Conservation (phyloP, 495 filamentous ascomycete species). For the Recurvomyces mirabilis region DNA sequence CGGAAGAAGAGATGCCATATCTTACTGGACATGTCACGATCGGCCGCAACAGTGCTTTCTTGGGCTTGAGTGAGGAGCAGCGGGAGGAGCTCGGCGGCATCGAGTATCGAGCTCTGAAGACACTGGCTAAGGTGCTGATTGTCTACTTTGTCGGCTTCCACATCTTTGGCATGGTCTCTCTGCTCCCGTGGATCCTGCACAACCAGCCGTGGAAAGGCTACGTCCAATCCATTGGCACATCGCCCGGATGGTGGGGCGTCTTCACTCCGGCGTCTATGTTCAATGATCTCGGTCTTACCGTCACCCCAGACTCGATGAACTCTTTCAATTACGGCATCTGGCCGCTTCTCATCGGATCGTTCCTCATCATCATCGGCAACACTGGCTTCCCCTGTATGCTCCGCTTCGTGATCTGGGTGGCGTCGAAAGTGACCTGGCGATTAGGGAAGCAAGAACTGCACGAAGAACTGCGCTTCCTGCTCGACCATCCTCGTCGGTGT, state of each 20-base stretch:
- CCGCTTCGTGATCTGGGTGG: constrained; percentile 74
- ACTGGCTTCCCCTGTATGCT: constrained; percentile 92
- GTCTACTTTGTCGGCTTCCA: constrained; percentile 69
- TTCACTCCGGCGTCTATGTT: constrained; percentile 79
- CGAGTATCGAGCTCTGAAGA: constrained; percentile 85
- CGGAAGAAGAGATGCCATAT: constrained; percentile 57
- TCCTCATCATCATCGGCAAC: constrained; percentile 84
- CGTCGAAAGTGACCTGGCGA: constrained; percentile 57
- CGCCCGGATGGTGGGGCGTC: constrained; percentile 77
- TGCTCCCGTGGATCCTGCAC: constrained; percentile 70
- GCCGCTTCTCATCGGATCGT: constrained; percentile 61
- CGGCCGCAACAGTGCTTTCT: constrained; percentile 82
- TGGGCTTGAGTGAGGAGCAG: constrained; percentile 79
- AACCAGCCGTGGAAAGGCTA: constrained; percentile 34
- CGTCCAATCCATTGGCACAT: constrained; percentile 50
- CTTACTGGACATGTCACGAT: constrained; percentile 88
- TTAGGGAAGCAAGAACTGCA: too few relatives aligned
- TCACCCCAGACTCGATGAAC: constrained; percentile 87
- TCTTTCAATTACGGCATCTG: constrained; percentile 69
- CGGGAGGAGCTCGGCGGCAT: constrained; percentile 88
- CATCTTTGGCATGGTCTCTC: constrained; percentile 55
- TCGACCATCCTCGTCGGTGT: constrained; percentile 89
- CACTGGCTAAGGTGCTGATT: constrained; percentile 63
- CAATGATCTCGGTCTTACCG: constrained; percentile 68
- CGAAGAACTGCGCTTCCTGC: constrained; percentile 80